Evolutionary conservation across 139 green algal species (phyloP).

Genomic region (Chlamydomonas sp.): DNA sequence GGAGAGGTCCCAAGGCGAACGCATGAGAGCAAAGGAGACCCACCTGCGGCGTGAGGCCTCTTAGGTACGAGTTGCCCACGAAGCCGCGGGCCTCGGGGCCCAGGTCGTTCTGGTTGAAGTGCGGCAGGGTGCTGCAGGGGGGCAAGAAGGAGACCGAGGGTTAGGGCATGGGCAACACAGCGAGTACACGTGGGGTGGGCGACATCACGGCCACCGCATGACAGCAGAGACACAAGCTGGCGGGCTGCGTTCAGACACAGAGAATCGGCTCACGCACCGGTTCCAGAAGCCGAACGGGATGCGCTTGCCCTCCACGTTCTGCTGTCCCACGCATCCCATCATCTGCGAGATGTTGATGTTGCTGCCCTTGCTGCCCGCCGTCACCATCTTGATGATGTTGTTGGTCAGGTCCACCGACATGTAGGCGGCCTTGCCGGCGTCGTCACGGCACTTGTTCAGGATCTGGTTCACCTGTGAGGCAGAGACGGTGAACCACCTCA

Average conservation of each 20-base stretch:
- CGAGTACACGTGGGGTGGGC: too few relatives aligned
- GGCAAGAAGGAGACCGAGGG: neutral
- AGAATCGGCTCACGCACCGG: neutral
- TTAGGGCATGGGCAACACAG: too few relatives aligned
- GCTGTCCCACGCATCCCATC: conserved; percentile 99
- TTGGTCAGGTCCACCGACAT: conserved; percentile 89
- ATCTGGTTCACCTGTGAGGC: conserved; percentile 33
- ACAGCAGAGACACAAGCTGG: too few relatives aligned
- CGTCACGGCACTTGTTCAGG: conserved; percentile 56
- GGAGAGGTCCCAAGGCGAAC: neutral
- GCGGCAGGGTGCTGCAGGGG: conserved; percentile 83
- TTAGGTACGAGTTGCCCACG: conserved; percentile 98
- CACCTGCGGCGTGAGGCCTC: conserved; percentile 91
- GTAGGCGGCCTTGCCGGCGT: conserved; percentile 94
- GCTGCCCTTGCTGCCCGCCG: conserved; percentile 94
- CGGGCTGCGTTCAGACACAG: too few relatives aligned
- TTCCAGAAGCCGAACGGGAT: conserved; percentile 97
- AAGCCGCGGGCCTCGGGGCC: conserved; percentile 96
- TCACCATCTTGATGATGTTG: conserved; percentile 99
- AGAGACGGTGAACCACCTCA: neutral
- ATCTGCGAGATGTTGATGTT: conserved; percentile 99
- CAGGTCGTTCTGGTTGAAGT: conserved; percentile 98
- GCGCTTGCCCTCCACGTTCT: conserved; percentile 99
- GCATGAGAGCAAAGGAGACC: neutral
- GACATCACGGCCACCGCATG: too few relatives aligned